Evolutionary conservation across 345 rosid genomes (phyloP).

Genomic region (Melaleuca alternifolia): DNA sequence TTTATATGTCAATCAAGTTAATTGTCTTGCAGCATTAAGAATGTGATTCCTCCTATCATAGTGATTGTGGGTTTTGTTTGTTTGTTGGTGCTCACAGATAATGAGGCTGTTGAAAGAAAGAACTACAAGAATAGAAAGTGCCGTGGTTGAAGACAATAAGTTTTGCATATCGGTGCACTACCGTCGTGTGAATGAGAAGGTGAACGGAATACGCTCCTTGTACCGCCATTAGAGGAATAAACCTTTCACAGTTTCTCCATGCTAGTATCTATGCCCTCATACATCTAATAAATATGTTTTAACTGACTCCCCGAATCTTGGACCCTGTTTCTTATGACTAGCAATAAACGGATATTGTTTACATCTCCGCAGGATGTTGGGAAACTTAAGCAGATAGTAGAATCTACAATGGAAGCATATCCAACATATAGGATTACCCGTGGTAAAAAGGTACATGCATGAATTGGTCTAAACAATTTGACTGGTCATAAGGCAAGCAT

Average conservation of each 20-base stretch:
- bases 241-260: neutral
- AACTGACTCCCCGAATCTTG: neutral
- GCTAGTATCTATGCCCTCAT: neutral
- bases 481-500: neutral
- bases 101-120: conserved; percentile 23
- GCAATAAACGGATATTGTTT: neutral
- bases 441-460: neutral
- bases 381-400: neutral
- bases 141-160: conserved; percentile 32
- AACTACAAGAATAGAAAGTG: conserved; percentile 23
- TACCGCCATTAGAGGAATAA: neutral
- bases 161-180: conserved; percentile 41
- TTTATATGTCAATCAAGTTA: neutral
- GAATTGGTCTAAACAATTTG: neutral
- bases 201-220: neutral
- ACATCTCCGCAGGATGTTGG: neutral
- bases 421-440: neutral
- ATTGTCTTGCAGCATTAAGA: neutral
- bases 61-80: neutral
- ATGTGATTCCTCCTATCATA: neutral
- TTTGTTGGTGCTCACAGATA: conserved; percentile 7
- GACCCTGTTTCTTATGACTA: neutral
- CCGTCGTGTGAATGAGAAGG: conserved; percentile 37
- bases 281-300: neutral
- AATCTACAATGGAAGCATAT: neutral